Base-by-base conservation (phyloP, 1,284 basidiomycete species). In the Puccinia horiana region DNA sequence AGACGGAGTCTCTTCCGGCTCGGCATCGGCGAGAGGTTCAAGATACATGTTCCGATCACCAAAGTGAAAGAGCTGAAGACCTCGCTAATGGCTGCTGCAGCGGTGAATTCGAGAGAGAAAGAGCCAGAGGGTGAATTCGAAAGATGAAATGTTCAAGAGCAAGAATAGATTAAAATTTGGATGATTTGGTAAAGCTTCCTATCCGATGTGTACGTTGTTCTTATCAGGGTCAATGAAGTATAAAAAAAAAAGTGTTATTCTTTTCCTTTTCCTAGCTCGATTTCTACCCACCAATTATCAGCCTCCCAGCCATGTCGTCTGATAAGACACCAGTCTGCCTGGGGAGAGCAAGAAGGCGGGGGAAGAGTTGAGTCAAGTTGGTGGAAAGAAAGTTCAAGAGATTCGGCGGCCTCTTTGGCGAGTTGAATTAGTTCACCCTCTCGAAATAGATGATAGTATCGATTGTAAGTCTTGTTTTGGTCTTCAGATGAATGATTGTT, bases 381-480 rank as follows among this genome's bases (percentile, higher is more conserved):
- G 32, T 29, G 6, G 40, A 76, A 78, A 8, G 63, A 20, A 35
- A 78, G 76, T 20, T 54, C n/a, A 9, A 78, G 61, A 35, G n/a
- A 47, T 35, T 85, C 81, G 4, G 92, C 92, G 0, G 94, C 94
- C 47, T 90, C 88, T 23, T 84, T 83, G 0, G 93, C 91, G 23
- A 96, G 89, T 12, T 86, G 87, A 32, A 86, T 85, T 76, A 98
- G 89, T 86, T 98, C 95, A 32, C 92, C 93, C 79, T 90, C 88
- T 0, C 91, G 90, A 85, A 97, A 98, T 89, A 98, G 92, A 86
- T 98, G 96, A 86, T 98, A 98, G 86, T 96, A 98, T 80, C 95
- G 90, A 85, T 95, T 87, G 84, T 84, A 84, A n/a, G 76, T 82
- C 67, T 69, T n/a, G n/a, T n/a, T n/a, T 76, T 82, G 56, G 44